phyloP scores from a whole-genome alignment of 2,329 filamentous ascomycete species.

The Aulographum hederae region DNA sequence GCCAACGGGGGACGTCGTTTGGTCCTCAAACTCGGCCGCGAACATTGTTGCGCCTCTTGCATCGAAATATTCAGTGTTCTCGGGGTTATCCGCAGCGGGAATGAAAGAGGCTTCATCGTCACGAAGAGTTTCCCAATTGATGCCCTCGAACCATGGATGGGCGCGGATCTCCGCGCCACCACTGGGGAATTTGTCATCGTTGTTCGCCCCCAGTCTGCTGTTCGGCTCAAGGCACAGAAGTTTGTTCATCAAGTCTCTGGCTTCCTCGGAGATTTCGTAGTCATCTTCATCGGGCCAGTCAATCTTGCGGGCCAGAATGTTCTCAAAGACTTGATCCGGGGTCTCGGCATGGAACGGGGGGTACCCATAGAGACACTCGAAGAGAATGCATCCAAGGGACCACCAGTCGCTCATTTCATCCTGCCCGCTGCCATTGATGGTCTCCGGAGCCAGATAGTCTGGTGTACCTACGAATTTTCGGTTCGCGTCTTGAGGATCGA shows the following conservation, averaged over 20 bases:
- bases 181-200: slow-evolving; percentile 60
- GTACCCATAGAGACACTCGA: slow-evolving; percentile 84
- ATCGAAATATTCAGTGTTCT: slow-evolving; percentile 98
- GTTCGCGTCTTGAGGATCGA: slow-evolving; percentile 86
- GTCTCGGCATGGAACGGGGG: slow-evolving; percentile 85
- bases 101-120: slow-evolving; percentile 94
- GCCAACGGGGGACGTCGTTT: slow-evolving; percentile 52
- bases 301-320: slow-evolving; percentile 77
- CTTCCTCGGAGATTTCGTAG: slow-evolving; percentile 58
- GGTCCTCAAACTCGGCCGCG: slow-evolving; percentile 85
- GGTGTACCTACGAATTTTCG: slow-evolving; percentile 91
- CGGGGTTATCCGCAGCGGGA: slow-evolving; percentile 77
- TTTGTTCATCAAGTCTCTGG: slow-evolving; percentile 86
- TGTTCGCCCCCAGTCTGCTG: slow-evolving; percentile 70
- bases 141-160: slow-evolving; percentile 73
- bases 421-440: slow-evolving; percentile 84
- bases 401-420: slow-evolving; percentile 99
- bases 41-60: slow-evolving; percentile 82
- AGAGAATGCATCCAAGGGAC: slow-evolving; percentile 97
- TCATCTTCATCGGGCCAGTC: slow-evolving; percentile 81
- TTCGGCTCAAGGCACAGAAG: slow-evolving; percentile 72
- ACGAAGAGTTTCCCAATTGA: slow-evolving; percentile 82
- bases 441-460: slow-evolving; percentile 92
- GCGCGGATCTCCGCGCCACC: slow-evolving; percentile 82
- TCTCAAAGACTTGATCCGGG: slow-evolving; percentile 89